Evolutionary conservation across 371 early-diverging fungal species (phyloP), one percentile per base, ranked within the genome.

Genomic region (Mucor lusitanicus): DNA sequence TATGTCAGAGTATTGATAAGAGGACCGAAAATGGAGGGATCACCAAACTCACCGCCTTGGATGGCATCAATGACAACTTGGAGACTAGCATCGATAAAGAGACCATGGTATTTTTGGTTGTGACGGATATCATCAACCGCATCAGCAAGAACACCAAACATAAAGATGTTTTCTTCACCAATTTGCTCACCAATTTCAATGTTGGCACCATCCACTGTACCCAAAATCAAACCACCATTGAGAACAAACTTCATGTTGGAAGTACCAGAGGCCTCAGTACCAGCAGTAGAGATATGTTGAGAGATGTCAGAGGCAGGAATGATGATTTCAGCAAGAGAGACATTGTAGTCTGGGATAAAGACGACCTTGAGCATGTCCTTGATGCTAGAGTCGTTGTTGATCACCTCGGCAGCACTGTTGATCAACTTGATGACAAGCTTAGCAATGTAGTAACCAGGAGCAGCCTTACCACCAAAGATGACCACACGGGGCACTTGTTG

Each of bases 201-300:
- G 79, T 97, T 97, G 67, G 97, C 97, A 53, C 94, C 94, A 67
- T 94, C 94, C 44, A 93, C 86, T 0, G 94, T 94, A 71, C 94
- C 94, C 23, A 94, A 81, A 72, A 97, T 97, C 48, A 97, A 76
- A 62, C 97, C 97, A 63, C 97, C 96, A 73, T 97, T 97, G 44
- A 97, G 79, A 46, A 96, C 97, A 84, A 97, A 97, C 86, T 97
- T 97, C 96, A 97, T 97, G 88, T 97, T 97, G 37, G 95, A 94
- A 5, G 97, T 97, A 53, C 97, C 97, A 19, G 95, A 94, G 19
- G 97, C 97, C 76, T 97, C 97, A 13, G 96, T 97, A 64, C 97
- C 97, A 19, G 97, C 97, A 2, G 96, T 97, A 25, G 92, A 92
- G 71, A 92, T 93, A 73, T 92, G 92, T 82, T 94, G 96, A 39